These are phyloP conservation scores for Penicillium atrosanguineum DNA, from an alignment of 495 filamentous ascomycete genomes.

Conservation along the genomic window DNA sequence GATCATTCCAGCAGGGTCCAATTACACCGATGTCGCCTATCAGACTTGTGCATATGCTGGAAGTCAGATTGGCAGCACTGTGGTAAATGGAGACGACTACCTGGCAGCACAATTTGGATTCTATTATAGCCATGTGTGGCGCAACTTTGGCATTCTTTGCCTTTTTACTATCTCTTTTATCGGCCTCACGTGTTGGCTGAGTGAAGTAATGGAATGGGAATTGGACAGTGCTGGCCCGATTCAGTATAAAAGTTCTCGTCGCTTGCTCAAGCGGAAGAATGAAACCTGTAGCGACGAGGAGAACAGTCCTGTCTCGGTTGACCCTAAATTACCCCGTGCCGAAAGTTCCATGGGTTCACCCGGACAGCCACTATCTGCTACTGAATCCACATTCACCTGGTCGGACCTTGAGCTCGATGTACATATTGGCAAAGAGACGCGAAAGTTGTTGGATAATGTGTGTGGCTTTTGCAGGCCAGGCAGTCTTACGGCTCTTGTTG, in stretches of 20 bases:
- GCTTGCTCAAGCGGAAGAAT: conserved; percentile 43
- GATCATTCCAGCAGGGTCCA: conserved; percentile 57
- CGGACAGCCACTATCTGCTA: conserved; percentile 41
- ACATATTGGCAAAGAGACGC: conserved; percentile 62
- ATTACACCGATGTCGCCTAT: conserved; percentile 47
- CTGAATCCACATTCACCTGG: conserved; percentile 51
- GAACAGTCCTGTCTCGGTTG: conserved; percentile 25
- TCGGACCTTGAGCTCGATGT: conserved; percentile 58
- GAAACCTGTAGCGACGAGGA: conserved; percentile 48
- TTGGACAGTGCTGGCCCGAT: conserved; percentile 62
- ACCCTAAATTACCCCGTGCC: conserved; percentile 16
- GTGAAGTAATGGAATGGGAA: conserved; percentile 57
- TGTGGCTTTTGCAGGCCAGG: conserved; percentile 78
- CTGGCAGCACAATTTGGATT: conserved; percentile 53
- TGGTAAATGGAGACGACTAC: conserved; percentile 53
- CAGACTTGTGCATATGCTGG: conserved; percentile 60
- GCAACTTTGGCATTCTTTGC: conserved; percentile 63
- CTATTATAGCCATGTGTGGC: conserved; percentile 56
- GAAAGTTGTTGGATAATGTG: conserved; percentile 66
- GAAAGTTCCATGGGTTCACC: conserved; percentile 12
- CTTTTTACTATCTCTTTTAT: conserved; percentile 59
- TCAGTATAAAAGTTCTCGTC: conserved; percentile 49
- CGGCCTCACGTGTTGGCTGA: conserved; percentile 51
- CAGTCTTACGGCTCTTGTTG: conserved; percentile 76
- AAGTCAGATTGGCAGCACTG: conserved; percentile 44